phyloP scores from a whole-genome alignment of 495 filamentous ascomycete species.

The Daldinia vernicosa region DNA sequence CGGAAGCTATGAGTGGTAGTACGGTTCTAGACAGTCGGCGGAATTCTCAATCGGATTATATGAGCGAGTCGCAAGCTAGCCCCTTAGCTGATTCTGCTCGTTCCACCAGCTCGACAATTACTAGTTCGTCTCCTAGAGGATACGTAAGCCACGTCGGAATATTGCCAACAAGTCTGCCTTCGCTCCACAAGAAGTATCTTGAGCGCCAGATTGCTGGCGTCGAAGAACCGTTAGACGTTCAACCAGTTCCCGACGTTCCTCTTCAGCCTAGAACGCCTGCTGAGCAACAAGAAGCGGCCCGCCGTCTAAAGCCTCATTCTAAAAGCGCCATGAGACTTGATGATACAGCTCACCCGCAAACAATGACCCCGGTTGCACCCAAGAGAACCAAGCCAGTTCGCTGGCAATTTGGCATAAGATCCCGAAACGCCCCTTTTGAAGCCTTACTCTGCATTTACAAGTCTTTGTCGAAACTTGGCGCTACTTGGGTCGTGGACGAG shows the following conservation, averaged over 20 bases:
- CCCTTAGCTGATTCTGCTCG: constrained; percentile 51
- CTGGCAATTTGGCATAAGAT: constrained; percentile 98
- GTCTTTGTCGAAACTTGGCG: constrained; percentile 84
- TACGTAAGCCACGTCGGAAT: constrained; percentile 86
- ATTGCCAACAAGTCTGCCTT: constrained; percentile 86
- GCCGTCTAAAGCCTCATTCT: constrained; percentile 81
- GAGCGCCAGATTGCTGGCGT: constrained; percentile 67
- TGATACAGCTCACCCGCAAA: constrained; percentile 71
- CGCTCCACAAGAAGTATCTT: constrained; percentile 91
- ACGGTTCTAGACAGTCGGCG: constrained; percentile 16
- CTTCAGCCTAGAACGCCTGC: constrained; percentile 67
- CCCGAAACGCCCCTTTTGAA: constrained; percentile 90
- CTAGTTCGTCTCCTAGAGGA: constrained; percentile 57
- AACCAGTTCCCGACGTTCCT: constrained; percentile 58
- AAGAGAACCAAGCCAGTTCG: constrained; percentile 77
- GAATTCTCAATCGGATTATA: constrained; percentile 17
- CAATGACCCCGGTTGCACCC: constrained; percentile 66
- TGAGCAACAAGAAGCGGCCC: constrained; percentile 77
- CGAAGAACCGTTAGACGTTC: constrained; percentile 49
- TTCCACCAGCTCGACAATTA: constrained; percentile 55
- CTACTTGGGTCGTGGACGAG: constrained; percentile 77
- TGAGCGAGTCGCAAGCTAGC: constrained; percentile 42
- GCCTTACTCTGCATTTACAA: constrained; percentile 94
- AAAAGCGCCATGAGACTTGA: constrained; percentile 67
- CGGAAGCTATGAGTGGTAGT: constrained; percentile 30